Conservation (phyloP, 768 basidiomycete genomes). For the Amanita rubescens region DNA sequence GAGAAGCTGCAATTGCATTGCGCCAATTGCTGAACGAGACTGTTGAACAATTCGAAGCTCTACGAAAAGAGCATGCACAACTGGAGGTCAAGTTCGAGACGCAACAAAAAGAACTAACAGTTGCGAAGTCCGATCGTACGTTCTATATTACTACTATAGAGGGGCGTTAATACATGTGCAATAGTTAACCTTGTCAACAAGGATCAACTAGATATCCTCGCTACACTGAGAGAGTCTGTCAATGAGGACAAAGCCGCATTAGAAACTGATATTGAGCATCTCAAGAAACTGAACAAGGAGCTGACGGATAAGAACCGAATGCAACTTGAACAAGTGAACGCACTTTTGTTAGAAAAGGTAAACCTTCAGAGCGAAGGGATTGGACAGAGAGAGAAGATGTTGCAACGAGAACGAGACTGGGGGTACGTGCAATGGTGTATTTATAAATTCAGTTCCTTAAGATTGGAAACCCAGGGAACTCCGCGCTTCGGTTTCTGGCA, state of each 20-base stretch:
- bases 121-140: constrained; percentile 83
- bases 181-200: constrained; percentile 87
- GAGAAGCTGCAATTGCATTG: constrained; percentile 83
- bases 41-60: constrained; percentile 66
- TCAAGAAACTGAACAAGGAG: constrained; percentile 64
- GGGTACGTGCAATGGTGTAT: constrained; percentile 39
- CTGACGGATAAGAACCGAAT: constrained; percentile 78
- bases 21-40: constrained; percentile 85
- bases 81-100: constrained; percentile 64
- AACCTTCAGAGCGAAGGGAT: constrained; percentile 88
- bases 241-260: constrained; percentile 79
- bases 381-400: constrained; percentile 76
- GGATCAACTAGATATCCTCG: constrained; percentile 87
- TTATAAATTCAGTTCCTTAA: background rate
- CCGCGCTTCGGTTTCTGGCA: constrained; percentile 67
- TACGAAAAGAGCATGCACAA: constrained; percentile 62
- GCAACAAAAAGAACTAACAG: constrained; percentile 59
- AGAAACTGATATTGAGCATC: constrained; percentile 55
- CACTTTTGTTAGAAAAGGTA: constrained; percentile 85
- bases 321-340: constrained; percentile 86
- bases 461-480: constrained; percentile 48
- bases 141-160: constrained; percentile 5
- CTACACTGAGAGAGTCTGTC: constrained; percentile 79
- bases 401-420: constrained; percentile 81
- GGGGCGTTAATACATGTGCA: background rate